Conservation (phyloP, 441 rosid species). For the Viola pubescens region DNA sequence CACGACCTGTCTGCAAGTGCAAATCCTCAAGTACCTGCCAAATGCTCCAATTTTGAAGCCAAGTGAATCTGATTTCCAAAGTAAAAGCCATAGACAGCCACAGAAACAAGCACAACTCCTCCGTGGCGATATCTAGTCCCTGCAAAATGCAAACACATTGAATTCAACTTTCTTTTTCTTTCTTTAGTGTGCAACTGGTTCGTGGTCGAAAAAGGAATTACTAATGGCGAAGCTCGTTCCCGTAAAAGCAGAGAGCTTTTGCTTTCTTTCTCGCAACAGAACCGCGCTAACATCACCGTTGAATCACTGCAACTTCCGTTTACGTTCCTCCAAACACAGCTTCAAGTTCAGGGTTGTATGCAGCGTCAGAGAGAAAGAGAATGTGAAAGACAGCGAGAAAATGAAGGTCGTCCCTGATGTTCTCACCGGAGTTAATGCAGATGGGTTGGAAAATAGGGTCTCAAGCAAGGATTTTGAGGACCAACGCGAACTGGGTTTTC, state of each 20-base stretch:
- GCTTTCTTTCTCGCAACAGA: constrained; percentile 28
- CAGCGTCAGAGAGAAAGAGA: constrained; percentile 50
- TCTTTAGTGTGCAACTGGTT: neutral
- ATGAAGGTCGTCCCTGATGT: constrained; percentile 21
- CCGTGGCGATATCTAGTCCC: constrained; percentile 47
- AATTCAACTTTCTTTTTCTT: neutral
- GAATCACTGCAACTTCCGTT: constrained; percentile 14
- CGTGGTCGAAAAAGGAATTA: neutral
- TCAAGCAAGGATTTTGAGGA: constrained; percentile 18
- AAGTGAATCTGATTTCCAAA: too few species aligned
- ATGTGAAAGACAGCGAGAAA: constrained; percentile 33
- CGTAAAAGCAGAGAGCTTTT: constrained; percentile 30
- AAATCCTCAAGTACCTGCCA: too few species aligned
- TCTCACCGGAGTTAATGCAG: constrained; percentile 26
- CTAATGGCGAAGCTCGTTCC: constrained; percentile 45
- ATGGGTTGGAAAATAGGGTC: constrained; percentile 20
- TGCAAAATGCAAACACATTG: constrained; percentile 13
- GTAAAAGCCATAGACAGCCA: too few species aligned
- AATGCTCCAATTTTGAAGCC: too few species aligned
- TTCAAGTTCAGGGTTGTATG: constrained; percentile 42
- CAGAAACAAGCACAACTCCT: constrained; percentile 6
- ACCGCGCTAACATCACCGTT: constrained; percentile 20
- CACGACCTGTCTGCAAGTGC: too few species aligned
- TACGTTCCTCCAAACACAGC: constrained; percentile 14
- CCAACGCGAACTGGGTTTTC: constrained; percentile 27